A percentile compares a stretch with the other conserved stretches of the same genome.
These are phyloP conservation scores for Syzygium jambos DNA, from an alignment of 345 rosid genomes.

Conservation along the genomic window DNA sequence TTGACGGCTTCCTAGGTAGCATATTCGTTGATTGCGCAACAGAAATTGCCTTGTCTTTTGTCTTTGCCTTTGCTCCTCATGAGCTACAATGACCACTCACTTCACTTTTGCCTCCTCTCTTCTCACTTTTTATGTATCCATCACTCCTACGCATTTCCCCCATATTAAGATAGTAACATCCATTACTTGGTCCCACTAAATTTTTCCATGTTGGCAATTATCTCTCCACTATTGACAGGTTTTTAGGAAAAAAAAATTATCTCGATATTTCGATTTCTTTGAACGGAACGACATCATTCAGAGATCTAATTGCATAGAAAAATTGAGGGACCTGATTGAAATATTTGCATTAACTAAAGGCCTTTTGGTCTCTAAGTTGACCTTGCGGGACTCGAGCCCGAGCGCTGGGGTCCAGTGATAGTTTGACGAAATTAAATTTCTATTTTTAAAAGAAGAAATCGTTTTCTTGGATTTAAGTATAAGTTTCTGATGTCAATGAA, in stretches of 20 bases:
- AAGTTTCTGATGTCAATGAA: neutral
- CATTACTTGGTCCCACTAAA: neutral
- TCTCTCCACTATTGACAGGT: neutral
- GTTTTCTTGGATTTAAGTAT: neutral
- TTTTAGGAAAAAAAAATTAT: neutral
- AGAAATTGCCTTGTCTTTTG: neutral
- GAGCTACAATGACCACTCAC: too few relatives aligned
- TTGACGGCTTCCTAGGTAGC: neutral
- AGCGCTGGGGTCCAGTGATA: fast-evolving
- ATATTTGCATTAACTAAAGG: neutral
- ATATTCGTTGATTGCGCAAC: neutral
- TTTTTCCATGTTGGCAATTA: neutral
- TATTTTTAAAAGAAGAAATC: neutral
- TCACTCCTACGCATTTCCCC: neutral
- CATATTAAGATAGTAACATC: too few relatives aligned
- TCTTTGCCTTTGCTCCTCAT: neutral
- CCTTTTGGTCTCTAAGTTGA: neutral
- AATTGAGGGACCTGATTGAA: neutral
- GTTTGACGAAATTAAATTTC: neutral
- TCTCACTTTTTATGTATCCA: neutral
- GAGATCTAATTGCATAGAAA: neutral
- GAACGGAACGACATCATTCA: neutral
- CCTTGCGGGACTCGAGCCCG: fast-evolving
- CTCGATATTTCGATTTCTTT: neutral
- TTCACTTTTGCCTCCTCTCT: neutral